Base-by-base conservation (phyloP, 73 alveolate genomes). In the Breviolum minutum region DNA sequence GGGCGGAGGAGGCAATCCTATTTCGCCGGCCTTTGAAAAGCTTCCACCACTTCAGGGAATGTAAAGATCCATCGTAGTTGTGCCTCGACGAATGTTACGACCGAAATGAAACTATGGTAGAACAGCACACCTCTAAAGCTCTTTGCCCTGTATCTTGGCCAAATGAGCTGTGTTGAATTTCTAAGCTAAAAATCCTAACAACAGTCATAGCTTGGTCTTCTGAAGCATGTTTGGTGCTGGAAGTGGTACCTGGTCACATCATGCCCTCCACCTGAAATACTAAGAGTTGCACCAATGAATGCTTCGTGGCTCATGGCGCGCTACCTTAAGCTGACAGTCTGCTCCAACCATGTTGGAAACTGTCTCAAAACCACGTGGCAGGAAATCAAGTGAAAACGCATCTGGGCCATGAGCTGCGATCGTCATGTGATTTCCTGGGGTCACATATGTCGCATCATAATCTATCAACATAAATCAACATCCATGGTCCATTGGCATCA, bases 261-360 rank as follows among this genome's bases (percentile, higher is more conserved):
- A 22, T 68, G n/a, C 17, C 77, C 77, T 68, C n/a, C 77, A 14
- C 77, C 77, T 14, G 17, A 17, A 68, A 68, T 61, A 40, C 54
- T 40, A 40, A 40, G 54, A 40, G 54, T 40, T 40, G 54, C 24
- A 79, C 98, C 98, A 92, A 17, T 92, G 48, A 29, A 92, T 92
- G 81, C 98, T 81, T 17, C 98, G 89, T 19, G 98, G 98, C 82
- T 92, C 98, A 66, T 92, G 98, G 62, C 90, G 89, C 12, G 98
- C 98, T 11, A 68, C 98, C 98, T 92, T 48, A 32, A 16, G 8
- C 16, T 40, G 3, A 40, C 54, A 40, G 54, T 40, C 5, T 40
- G 54, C 54, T 40, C 54, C 17, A 68, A 68, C 24, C 77, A 22
- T 68, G 77, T 14, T 22, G 77, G 77, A 68, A 68, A 14, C 4